Evolutionary conservation across 2,329 filamentous ascomycete genomes (phyloP).

Genomic region (Pezicula neosporulosa): DNA sequence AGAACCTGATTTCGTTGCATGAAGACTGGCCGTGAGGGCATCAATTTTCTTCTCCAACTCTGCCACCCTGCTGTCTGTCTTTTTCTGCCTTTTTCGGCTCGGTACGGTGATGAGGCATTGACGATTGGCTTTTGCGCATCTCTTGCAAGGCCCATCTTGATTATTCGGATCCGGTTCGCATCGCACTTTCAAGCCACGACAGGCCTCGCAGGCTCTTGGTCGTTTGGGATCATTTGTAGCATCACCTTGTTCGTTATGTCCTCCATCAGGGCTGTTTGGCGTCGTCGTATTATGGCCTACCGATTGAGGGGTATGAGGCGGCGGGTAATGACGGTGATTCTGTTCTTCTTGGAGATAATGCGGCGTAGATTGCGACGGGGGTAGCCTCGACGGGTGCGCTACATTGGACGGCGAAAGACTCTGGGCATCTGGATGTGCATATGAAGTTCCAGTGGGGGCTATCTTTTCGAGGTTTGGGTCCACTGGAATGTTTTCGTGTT

Average conservation of each 20-base stretch:
- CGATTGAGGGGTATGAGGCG: slow-evolving; percentile 22
- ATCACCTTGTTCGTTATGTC: slow-evolving; percentile 10
- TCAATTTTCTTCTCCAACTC: slow-evolving; percentile 41
- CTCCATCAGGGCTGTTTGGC: slow-evolving; percentile 10
- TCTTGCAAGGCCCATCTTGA: slow-evolving; percentile 31
- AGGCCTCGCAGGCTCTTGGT: slow-evolving; percentile 37
- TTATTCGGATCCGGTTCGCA: slow-evolving; percentile 34
- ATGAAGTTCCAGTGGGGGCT: too few relatives aligned
- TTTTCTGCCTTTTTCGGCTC: slow-evolving; percentile 39
- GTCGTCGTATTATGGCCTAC: slow-evolving; percentile 7
- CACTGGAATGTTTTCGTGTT: neutral
- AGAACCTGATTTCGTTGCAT: slow-evolving; percentile 22
- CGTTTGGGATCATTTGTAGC: slow-evolving; percentile 26
- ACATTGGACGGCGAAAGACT: slow-evolving; percentile 2
- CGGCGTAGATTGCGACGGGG: slow-evolving; percentile 5
- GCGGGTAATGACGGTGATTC: slow-evolving; percentile 9
- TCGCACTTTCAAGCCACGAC: slow-evolving; percentile 38
- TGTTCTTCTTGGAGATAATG: slow-evolving; percentile 9
- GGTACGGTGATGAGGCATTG: slow-evolving; percentile 35
- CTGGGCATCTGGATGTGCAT: neutral
- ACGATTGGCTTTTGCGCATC: slow-evolving; percentile 35
- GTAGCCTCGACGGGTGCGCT: neutral
- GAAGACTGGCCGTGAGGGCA: slow-evolving; percentile 34
- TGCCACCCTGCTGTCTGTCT: slow-evolving; percentile 40
- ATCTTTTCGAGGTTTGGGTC: too few relatives aligned